Conservation (phyloP, 2,329 filamentous ascomycete genomes). For the Aspergillus pseudotamarii region DNA sequence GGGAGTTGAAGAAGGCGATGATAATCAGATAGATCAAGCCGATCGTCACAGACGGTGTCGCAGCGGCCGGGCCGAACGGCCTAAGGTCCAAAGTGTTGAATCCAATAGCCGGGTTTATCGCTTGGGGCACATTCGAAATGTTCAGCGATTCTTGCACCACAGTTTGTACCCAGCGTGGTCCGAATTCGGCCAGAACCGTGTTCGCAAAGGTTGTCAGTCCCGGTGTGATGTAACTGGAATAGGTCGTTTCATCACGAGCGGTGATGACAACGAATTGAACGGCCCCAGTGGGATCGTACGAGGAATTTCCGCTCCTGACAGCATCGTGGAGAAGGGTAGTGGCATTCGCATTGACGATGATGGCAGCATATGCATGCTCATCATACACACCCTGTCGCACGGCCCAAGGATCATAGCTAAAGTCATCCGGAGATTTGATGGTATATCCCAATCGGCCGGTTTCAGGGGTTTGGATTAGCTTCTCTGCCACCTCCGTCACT, state of each 20-base stretch:
- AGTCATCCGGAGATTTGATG: conserved; percentile 53
- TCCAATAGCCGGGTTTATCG: conserved; percentile 58
- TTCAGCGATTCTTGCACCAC: conserved; percentile 43
- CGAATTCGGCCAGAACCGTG: conserved; percentile 53
- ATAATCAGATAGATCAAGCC: conserved; percentile 70
- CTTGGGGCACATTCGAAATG: conserved; percentile 54
- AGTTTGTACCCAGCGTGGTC: conserved; percentile 42
- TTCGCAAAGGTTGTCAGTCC: conserved; percentile 52
- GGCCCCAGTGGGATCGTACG: conserved; percentile 63
- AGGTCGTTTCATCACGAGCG: conserved; percentile 60
- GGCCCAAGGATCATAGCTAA: conserved; percentile 57
- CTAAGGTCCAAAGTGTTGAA: conserved; percentile 61
- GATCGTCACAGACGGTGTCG: conserved; percentile 62
- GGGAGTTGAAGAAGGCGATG: conserved; percentile 67
- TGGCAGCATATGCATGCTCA: conserved; percentile 61
- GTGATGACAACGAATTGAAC: conserved; percentile 60
- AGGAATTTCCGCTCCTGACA: conserved; percentile 56
- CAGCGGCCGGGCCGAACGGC: conserved; percentile 59
- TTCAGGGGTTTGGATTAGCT: conserved; percentile 43
- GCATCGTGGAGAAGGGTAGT: conserved; percentile 60
- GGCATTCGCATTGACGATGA: conserved; percentile 66
- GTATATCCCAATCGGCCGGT: conserved; percentile 53
- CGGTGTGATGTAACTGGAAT: conserved; percentile 57
- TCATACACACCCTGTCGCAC: conserved; percentile 64
- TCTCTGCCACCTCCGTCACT: conserved; percentile 50